phyloP scores from a whole-genome alignment of 176 grass and related monocot species.

The Oryza longistaminata region DNA sequence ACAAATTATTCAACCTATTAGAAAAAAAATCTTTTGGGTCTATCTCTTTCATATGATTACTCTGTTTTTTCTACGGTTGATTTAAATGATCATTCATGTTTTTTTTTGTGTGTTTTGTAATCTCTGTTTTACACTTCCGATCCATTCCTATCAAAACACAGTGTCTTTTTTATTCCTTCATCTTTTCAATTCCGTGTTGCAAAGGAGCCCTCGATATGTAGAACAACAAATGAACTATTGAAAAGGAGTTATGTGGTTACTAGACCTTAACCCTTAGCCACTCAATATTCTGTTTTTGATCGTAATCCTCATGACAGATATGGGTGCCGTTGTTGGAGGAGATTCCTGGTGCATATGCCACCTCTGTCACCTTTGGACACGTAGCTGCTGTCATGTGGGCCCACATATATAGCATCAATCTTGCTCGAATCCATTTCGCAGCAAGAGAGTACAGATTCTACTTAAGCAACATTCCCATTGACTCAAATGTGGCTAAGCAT shows the following conservation, averaged over 20 bases:
- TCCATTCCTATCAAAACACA: too few species aligned
- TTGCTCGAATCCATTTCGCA: background rate
- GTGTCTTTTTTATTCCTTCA: too few species aligned
- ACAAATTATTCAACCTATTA: too few species aligned
- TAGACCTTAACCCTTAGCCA: background rate
- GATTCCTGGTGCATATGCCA: background rate
- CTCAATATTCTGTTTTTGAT: background rate
- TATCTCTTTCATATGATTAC: too few species aligned
- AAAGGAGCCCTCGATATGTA: background rate
- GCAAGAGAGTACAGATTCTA: background rate
- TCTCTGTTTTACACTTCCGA: too few species aligned
- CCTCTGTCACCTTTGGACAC: background rate
- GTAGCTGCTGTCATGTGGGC: background rate
- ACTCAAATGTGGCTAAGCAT: slow-evolving; percentile 4
- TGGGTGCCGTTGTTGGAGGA: background rate
- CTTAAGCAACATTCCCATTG: background rate
- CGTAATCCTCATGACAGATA: too few species aligned
- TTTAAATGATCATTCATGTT: too few species aligned
- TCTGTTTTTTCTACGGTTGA: too few species aligned
- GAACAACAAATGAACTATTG: background rate
- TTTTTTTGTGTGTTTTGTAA: too few species aligned
- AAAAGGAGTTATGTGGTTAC: background rate
- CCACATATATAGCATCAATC: background rate
- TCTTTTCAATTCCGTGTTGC: too few species aligned
- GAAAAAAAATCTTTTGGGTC: too few species aligned